A percentile compares a stretch with the other conserved stretches of the same genome.
phyloP scores from a whole-genome alignment of 2,329 filamentous ascomycete genomes.

The Camillea tinctor region DNA sequence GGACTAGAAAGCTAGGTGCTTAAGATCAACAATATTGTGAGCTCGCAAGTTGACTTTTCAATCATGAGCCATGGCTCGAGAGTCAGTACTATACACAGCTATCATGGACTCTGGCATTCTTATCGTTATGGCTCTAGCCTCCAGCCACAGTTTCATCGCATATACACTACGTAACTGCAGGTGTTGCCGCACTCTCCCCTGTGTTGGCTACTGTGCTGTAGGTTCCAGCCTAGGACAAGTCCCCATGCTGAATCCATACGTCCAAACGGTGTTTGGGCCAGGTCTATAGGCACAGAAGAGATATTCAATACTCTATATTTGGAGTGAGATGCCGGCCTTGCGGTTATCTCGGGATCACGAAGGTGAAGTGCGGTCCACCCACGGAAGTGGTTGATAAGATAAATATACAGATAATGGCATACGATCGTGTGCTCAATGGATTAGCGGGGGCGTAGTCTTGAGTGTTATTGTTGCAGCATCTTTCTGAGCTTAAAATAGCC shows the following conservation, averaged over 20 bases:
- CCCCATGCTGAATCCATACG: slow-evolving; percentile 60
- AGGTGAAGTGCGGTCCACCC: no score
- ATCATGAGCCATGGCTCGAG: slow-evolving; percentile 58
- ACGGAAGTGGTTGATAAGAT: no score
- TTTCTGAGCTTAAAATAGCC: no score
- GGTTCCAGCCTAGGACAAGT: slow-evolving; percentile 64
- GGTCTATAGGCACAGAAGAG: slow-evolving; percentile 53
- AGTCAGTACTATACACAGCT: slow-evolving; percentile 62
- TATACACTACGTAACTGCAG: slow-evolving; percentile 64
- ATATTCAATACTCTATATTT: slow-evolving; percentile 68
- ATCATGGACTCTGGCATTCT: slow-evolving; percentile 57
- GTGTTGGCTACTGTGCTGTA: slow-evolving; percentile 66
- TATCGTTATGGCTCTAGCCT: slow-evolving; percentile 49
- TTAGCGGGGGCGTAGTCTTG: no score
- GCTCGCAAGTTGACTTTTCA: slow-evolving; percentile 53
- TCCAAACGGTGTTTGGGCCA: slow-evolving; percentile 39
- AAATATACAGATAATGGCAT: no score
- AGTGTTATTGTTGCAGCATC: no score
- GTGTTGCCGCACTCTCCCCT: slow-evolving; percentile 56
- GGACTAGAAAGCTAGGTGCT: slow-evolving; percentile 45
- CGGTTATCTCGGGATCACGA: no score
- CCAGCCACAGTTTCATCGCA: slow-evolving; percentile 51
- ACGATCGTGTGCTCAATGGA: no score
- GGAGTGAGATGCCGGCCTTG: slow-evolving; percentile 32
- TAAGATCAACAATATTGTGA: slow-evolving; percentile 42